Conservation (phyloP, 192 early-diverging fungal genomes). For the Umbelopsis sp. region DNA sequence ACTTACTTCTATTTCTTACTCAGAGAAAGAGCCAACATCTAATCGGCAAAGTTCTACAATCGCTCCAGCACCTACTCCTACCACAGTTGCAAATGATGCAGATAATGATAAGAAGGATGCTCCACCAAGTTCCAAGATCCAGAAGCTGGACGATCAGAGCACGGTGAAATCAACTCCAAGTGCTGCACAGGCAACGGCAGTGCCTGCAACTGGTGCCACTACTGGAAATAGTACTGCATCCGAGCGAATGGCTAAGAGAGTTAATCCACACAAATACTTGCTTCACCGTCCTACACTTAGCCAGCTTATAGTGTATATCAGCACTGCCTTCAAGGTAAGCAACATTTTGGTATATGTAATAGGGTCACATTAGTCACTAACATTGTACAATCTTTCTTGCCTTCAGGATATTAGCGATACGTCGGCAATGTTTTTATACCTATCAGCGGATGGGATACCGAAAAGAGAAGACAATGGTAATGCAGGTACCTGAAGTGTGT, state of each 20-base stretch:
- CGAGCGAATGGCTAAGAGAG: constrained; percentile 41
- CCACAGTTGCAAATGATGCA: neutral
- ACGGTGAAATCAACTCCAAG: constrained; percentile 1
- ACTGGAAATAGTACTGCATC: neutral
- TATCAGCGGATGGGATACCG: constrained; percentile 82
- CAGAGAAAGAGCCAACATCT: neutral
- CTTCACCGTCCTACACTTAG: constrained; percentile 90
- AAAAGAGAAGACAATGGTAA: neutral
- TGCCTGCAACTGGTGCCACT: neutral
- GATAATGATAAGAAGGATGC: constrained; percentile 25
- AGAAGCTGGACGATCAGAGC: constrained; percentile 11
- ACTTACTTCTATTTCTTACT: neutral
- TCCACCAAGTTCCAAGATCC: constrained; percentile 25
- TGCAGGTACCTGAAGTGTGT: neutral
- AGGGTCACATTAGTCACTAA: neutral
- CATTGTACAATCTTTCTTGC: neutral
- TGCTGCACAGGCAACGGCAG: constrained; percentile 20
- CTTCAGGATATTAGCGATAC: constrained; percentile 82
- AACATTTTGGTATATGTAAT: neutral
- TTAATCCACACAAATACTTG: constrained; percentile 85
- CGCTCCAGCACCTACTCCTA: neutral
- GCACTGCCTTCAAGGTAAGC: constrained; percentile 86
- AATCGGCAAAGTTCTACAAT: neutral
- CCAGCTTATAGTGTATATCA: constrained; percentile 89
- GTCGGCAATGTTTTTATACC: constrained; percentile 82